phyloP scores from a whole-genome alignment of 192 early-diverging fungal species.

The Coemansia sp. region DNA sequence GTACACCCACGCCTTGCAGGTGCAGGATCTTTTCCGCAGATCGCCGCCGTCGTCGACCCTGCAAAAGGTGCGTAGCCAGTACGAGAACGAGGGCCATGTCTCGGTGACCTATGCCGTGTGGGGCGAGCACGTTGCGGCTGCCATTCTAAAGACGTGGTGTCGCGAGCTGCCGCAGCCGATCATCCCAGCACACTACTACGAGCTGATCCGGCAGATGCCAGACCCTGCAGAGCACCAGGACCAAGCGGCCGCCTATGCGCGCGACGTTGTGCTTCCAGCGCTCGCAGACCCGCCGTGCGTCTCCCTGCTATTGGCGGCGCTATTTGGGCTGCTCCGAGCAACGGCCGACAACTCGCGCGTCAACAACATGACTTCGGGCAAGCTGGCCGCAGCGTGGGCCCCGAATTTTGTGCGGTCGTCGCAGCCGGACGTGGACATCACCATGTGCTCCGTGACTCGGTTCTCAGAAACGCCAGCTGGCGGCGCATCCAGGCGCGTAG shows the following conservation, averaged over 20 bases:
- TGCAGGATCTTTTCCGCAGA: conserved; percentile 82
- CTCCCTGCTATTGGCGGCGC: conserved; percentile 56
- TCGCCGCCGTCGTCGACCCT: conserved; percentile 73
- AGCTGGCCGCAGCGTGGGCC: conserved; percentile 80
- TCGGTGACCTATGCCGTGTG: conserved; percentile 60
- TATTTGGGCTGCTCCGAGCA: conserved; percentile 69
- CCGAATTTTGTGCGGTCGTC: conserved; percentile 75
- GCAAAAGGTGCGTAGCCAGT: conserved; percentile 55
- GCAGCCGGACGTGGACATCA: conserved; percentile 50
- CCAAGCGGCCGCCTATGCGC: conserved; percentile 30
- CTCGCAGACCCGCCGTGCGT: conserved; percentile 55
- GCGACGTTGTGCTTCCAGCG: conserved; percentile 45
- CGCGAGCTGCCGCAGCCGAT: conserved; percentile 77
- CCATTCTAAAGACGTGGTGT: conserved; percentile 79
- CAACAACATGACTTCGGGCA: conserved; percentile 84
- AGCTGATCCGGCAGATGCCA: conserved; percentile 55
- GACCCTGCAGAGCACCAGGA: conserved; percentile 31
- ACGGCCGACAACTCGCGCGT: conserved; percentile 62
- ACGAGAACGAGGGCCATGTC: conserved; percentile 43
- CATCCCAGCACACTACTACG: conserved; percentile 63
- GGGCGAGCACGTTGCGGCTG: conserved; percentile 79
- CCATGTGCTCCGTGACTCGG: conserved; percentile 52
- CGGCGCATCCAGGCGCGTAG: not conserved
- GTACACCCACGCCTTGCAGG: conserved; percentile 63
- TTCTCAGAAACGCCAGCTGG: conserved; percentile 19